A percentile compares a stretch with the other conserved stretches of the same genome.
Conservation (phyloP, 805 yeast species). For the Priceomyces castillae region DNA sequence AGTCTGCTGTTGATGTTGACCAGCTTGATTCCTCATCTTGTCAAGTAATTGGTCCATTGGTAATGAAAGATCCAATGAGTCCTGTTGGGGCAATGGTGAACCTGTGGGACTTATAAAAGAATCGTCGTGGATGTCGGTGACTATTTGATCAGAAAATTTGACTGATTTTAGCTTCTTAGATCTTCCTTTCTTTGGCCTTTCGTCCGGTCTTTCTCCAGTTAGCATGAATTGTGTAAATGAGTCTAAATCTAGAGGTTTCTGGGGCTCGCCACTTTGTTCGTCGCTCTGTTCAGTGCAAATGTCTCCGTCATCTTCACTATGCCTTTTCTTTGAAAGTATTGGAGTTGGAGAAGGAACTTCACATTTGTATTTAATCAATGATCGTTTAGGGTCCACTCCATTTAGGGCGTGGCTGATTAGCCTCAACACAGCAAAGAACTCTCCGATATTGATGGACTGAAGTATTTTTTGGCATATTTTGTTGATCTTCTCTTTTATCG, state of each 20-base stretch:
- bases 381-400: slow-evolving; percentile 53
- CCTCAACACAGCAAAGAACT: slow-evolving; percentile 84
- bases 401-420: slow-evolving; percentile 69
- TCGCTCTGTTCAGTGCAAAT: slow-evolving; percentile 18
- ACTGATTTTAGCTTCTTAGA: slow-evolving; percentile 56
- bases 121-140: slow-evolving; percentile 40
- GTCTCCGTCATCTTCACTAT: slow-evolving; percentile 41
- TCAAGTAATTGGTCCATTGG: slow-evolving; percentile 76
- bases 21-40: slow-evolving; percentile 27
- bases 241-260: slow-evolving; percentile 67
- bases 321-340: slow-evolving; percentile 62
- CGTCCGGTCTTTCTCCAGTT: slow-evolving; percentile 71
- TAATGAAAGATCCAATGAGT: slow-evolving; percentile 53
- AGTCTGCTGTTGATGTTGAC: background rate
- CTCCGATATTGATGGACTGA: slow-evolving; percentile 74
- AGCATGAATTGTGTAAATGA: slow-evolving; percentile 79
- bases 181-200: slow-evolving; percentile 35
- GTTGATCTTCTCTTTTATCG: slow-evolving; percentile 48
- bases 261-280: slow-evolving; percentile 3
- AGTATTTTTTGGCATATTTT: slow-evolving; percentile 50
- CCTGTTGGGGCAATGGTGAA: slow-evolving; percentile 20
- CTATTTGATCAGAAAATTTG: slow-evolving; percentile 67
- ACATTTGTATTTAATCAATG: slow-evolving; percentile 52
- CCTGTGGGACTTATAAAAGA: slow-evolving; percentile 17
- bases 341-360: slow-evolving; percentile 79